Conservation (phyloP, 306 rosid genomes). For the Sechiopsis laciniata region DNA sequence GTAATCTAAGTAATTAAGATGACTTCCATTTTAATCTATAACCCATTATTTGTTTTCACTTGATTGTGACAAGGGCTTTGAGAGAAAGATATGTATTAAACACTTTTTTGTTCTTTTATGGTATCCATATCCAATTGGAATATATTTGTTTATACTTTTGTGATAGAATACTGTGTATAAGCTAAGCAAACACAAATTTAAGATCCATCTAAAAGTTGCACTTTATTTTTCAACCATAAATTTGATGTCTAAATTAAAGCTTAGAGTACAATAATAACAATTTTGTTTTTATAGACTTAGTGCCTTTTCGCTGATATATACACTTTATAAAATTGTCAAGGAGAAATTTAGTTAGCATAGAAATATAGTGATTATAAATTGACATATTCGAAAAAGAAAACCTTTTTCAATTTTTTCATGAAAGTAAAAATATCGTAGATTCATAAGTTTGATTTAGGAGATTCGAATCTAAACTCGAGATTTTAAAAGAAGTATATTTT, state of each 20-base stretch:
- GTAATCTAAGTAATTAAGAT: slow-evolving; percentile 16
- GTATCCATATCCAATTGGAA: slow-evolving; percentile 13
- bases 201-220: background rate
- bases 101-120: background rate
- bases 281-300: background rate
- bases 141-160: slow-evolving; percentile 9
- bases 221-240: background rate
- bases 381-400: too few relatives aligned
- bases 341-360: too few relatives aligned
- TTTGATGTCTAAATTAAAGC: background rate
- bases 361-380: too few relatives aligned
- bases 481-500: too few relatives aligned
- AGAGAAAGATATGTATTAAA: slow-evolving; percentile 3
- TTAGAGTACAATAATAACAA: background rate
- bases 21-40: slow-evolving; percentile 12
- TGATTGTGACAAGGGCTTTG: slow-evolving; percentile 12
- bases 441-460: too few relatives aligned
- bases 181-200: background rate
- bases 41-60: background rate
- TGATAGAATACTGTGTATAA: background rate
- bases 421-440: too few relatives aligned
- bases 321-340: too few relatives aligned
- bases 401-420: too few relatives aligned
- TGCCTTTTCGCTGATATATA: too few relatives aligned
- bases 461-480: too few relatives aligned